phyloP scores from a whole-genome alignment of 495 filamentous ascomycete species.

The Penicillium verhagenii region DNA sequence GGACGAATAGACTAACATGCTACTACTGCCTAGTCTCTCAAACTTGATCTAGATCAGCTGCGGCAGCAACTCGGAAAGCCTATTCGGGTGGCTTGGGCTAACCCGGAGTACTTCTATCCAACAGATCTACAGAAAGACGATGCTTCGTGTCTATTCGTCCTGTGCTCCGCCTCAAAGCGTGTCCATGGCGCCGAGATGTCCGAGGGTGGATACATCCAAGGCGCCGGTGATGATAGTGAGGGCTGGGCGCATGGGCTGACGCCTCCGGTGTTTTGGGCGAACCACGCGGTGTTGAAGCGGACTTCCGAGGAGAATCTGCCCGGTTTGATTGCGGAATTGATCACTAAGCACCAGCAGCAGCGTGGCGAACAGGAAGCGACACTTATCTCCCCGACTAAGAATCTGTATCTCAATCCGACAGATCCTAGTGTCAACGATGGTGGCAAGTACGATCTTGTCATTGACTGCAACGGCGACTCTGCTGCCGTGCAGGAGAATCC shows the following conservation, averaged over 20 bases:
- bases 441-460: slow-evolving; percentile 42
- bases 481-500: slow-evolving; percentile 31
- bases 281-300: slow-evolving; percentile 53
- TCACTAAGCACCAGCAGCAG: slow-evolving; percentile 34
- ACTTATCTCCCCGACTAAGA: slow-evolving; percentile 36
- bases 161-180: slow-evolving; percentile 77
- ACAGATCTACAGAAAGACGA: slow-evolving; percentile 40
- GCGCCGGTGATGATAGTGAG: slow-evolving; percentile 90
- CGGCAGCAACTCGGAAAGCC: slow-evolving; percentile 38
- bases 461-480: slow-evolving; percentile 40
- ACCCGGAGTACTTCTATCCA: slow-evolving; percentile 39
- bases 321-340: slow-evolving; percentile 56
- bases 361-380: slow-evolving; percentile 21
- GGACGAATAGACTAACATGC: neutral
- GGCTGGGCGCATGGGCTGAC: slow-evolving; percentile 81
- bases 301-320: slow-evolving; percentile 65
- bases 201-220: slow-evolving; percentile 83
- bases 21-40: slow-evolving; percentile 38
- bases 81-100: slow-evolving; percentile 44
- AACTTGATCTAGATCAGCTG: slow-evolving; percentile 47
- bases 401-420: slow-evolving; percentile 38
- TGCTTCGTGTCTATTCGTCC: slow-evolving; percentile 59
- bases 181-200: slow-evolving; percentile 64
- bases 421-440: slow-evolving; percentile 13
- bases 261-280: slow-evolving; percentile 73